These are phyloP conservation scores for Chalciporus chontae DNA, from an alignment of 768 basidiomycete species.

Conservation along the genomic window DNA sequence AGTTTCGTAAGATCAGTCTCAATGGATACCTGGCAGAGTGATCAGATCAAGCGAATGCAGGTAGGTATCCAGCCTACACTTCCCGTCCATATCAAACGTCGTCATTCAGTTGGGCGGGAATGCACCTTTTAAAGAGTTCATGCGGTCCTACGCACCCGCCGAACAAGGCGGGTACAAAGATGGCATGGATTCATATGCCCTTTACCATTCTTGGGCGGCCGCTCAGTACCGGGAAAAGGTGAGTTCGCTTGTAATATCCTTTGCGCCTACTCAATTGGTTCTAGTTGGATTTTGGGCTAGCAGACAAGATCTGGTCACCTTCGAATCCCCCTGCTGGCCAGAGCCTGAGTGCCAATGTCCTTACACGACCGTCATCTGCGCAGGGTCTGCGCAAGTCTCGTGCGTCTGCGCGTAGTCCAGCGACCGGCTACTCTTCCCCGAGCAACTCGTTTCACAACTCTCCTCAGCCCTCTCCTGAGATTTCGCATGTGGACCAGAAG, in stretches of 20 bases:
- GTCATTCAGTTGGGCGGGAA: conserved; percentile 79
- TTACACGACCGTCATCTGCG: conserved; percentile 65
- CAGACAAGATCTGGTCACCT: conserved; percentile 76
- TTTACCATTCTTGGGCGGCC: conserved; percentile 92
- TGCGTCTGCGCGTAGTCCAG: conserved; percentile 54
- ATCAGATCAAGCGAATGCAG: conserved; percentile 89
- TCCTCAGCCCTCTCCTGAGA: conserved; percentile 44
- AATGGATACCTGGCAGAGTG: conserved; percentile 95
- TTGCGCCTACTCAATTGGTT: conserved; percentile 16
- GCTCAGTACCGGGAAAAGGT: conserved; percentile 95
- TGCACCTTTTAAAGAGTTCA: conserved; percentile 73
- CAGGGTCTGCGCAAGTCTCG: conserved; percentile 89
- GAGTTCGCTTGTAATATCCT: background rate
- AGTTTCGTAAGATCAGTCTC: conserved; percentile 91
- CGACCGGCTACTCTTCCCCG: conserved; percentile 52
- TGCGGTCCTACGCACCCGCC: conserved; percentile 62
- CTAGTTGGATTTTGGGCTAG: conserved; percentile 75
- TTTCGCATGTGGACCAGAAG: conserved; percentile 52
- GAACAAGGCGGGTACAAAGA: conserved; percentile 70
- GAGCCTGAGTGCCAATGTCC: conserved; percentile 34
- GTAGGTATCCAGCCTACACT: conserved; percentile 38
- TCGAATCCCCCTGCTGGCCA: conserved; percentile 60
- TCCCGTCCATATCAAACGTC: conserved; percentile 8
- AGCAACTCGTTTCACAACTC: conserved; percentile 45
- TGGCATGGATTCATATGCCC: conserved; percentile 61